Conservation (phyloP, 257 asterid species). For the Fraxinus pennsylvanica region DNA sequence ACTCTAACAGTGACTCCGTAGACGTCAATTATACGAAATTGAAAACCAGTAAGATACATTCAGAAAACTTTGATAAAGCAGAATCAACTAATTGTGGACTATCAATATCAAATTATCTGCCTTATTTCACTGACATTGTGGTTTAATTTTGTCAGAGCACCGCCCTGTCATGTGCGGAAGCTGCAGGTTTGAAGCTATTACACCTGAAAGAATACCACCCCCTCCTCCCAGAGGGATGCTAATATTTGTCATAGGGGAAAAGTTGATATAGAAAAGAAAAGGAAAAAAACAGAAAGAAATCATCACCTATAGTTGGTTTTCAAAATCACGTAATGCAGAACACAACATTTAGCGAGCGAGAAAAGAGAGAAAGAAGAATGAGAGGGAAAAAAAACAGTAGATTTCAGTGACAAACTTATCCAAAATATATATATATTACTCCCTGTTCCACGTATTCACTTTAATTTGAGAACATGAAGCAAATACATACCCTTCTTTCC, state of each 20-base stretch:
- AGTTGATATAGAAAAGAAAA: not conserved
- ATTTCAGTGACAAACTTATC: not conserved
- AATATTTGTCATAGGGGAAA: not conserved
- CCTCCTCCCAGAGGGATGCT: not conserved
- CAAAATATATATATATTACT: not conserved
- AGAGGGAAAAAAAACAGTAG: not conserved
- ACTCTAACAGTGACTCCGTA: not conserved
- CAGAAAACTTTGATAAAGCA: not conserved
- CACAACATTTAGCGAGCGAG: not conserved
- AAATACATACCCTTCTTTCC: constrained; percentile 70
- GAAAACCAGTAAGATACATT: not conserved
- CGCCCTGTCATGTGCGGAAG: not conserved
- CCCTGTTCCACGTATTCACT: not conserved
- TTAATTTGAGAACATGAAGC: constrained; percentile 10
- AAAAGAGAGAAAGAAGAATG: not conserved
- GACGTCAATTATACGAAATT: not conserved
- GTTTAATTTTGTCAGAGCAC: not conserved
- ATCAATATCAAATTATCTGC: not conserved
- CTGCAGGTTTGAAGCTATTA: not conserved
- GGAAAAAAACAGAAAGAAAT: not conserved
- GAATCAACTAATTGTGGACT: not conserved
- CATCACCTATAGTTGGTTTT: not conserved
- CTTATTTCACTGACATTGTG: not conserved
- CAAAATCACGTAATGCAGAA: not conserved
- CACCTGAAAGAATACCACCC: not conserved